A percentile compares a stretch with the other conserved stretches of the same genome.
Conservation (phyloP, 116 monocot species). For the Cymodocea nodosa region DNA sequence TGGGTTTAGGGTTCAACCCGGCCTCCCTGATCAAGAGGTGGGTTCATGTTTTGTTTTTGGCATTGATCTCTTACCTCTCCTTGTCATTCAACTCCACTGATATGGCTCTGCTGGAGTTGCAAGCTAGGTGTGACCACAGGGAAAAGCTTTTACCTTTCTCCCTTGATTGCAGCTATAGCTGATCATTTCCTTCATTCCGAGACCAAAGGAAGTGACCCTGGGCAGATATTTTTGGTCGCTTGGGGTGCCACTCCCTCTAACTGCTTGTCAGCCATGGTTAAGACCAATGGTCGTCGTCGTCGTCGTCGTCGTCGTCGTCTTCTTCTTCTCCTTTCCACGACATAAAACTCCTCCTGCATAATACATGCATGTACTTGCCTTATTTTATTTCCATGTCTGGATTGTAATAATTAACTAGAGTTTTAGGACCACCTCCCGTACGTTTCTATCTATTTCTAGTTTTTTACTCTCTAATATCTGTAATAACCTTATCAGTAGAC, state of each 20-base stretch:
- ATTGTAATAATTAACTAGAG: background rate
- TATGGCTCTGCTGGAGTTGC: background rate
- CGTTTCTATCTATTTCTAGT: too few relatives aligned
- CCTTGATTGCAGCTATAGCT: background rate
- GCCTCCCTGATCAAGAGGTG: background rate
- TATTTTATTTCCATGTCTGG: background rate
- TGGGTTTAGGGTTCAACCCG: conserved; percentile 8
- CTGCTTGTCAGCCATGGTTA: conserved; percentile 2
- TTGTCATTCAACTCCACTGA: background rate
- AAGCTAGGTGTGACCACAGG: background rate
- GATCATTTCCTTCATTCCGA: background rate
- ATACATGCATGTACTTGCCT: background rate
- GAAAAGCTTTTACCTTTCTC: background rate
- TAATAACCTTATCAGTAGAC: too few relatives aligned
- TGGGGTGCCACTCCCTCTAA: background rate
- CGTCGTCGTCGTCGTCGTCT: background rate
- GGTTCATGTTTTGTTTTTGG: conserved; percentile 10
- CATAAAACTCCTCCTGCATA: too few relatives aligned
- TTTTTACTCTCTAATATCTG: too few relatives aligned
- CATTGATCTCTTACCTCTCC: background rate
- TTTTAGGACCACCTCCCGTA: background rate
- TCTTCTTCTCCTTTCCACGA: background rate
- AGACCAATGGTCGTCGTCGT: background rate
- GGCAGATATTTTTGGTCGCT: conserved; percentile 5
- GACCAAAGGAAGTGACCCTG: background rate